Evolutionary conservation across 257 asterid genomes (phyloP).

Genomic region (Solanum boliviense): DNA sequence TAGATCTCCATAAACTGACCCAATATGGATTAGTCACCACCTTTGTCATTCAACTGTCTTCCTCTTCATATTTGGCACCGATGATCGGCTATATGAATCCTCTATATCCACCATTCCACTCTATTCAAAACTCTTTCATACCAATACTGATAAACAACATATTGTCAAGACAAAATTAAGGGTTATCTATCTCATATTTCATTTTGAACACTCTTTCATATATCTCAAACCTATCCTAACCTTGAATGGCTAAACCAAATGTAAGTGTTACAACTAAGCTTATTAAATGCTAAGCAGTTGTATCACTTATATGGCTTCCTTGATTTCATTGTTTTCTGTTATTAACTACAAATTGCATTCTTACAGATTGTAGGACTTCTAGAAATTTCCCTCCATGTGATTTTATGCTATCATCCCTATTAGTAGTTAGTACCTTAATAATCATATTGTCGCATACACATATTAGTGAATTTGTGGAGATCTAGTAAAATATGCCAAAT

Average conservation of each 20-base stretch:
- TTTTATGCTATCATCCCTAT: not conserved
- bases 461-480: not conserved
- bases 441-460: not conserved
- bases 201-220: not conserved
- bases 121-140: not conserved
- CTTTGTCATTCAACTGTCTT: not conserved
- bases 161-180: not conserved
- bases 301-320: not conserved
- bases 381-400: not conserved
- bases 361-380: not conserved
- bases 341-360: not conserved
- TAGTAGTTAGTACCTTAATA: not conserved
- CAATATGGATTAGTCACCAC: not conserved
- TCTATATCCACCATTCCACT: not conserved
- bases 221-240: not conserved
- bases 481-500: not conserved
- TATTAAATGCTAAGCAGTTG: not conserved
- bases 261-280: not conserved
- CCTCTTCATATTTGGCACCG: not conserved
- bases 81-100: not conserved
- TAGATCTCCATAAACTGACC: not conserved
- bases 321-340: not conserved
- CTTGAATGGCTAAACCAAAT: not conserved
- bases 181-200: not conserved
- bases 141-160: not conserved